Evolutionary conservation across 2,329 filamentous ascomycete genomes (phyloP).

Genomic region (Sporothrix brunneoviolacea): DNA sequence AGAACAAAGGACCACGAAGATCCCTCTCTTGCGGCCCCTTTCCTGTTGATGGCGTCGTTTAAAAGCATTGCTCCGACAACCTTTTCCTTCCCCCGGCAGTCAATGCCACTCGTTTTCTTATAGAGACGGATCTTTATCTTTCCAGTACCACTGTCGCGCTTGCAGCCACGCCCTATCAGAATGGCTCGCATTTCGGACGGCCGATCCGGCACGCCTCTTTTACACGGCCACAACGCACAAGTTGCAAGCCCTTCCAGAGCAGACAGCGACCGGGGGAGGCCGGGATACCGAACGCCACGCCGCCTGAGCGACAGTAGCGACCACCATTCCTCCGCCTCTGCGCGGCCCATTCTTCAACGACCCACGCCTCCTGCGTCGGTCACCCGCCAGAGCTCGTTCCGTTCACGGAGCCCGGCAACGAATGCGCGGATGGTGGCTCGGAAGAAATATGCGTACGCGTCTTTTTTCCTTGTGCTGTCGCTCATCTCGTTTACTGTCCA

Average conservation of each 20-base stretch:
- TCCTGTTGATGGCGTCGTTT: slow-evolving; percentile 1
- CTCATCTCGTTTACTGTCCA: slow-evolving; percentile 86
- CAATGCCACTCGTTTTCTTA: no score
- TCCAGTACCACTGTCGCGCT: no score
- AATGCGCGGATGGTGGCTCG: slow-evolving; percentile 55
- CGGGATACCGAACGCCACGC: slow-evolving; percentile 9
- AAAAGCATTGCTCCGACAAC: background rate
- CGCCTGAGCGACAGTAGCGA: background rate
- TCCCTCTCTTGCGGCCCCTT: background rate
- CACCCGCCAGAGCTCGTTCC: slow-evolving; percentile 60
- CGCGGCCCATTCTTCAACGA: no score
- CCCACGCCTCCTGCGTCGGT: background rate
- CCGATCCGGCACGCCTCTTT: slow-evolving; percentile 6
- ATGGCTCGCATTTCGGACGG: slow-evolving; percentile 6
- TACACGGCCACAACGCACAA: background rate
- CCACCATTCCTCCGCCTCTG: background rate
- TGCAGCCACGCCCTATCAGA: background rate
- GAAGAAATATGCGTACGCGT: slow-evolving; percentile 81
- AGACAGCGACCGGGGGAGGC: slow-evolving; percentile 11
- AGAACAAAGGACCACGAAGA: no score
- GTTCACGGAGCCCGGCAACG: slow-evolving; percentile 67
- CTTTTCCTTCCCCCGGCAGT: background rate
- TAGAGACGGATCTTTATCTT: no score
- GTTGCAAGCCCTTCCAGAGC: background rate
- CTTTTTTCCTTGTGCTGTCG: slow-evolving; percentile 73